Evolutionary conservation across 2,329 filamentous ascomycete species (phyloP).

Genomic region (Epichloe glyceriae): DNA sequence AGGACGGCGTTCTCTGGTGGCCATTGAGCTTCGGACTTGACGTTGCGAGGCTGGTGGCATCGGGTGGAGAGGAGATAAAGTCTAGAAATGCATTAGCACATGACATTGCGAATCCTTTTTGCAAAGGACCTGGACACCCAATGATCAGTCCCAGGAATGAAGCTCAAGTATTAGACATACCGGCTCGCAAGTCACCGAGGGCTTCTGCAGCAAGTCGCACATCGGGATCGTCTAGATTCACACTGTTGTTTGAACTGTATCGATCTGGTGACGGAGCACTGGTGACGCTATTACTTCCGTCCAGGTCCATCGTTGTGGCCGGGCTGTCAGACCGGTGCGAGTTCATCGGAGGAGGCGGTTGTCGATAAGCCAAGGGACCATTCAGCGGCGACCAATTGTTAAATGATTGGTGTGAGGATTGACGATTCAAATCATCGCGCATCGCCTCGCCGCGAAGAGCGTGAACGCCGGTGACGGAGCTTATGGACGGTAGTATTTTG

Average conservation of each 20-base stretch:
- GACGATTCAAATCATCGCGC: constrained; percentile 6
- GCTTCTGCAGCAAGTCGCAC: constrained; percentile 63
- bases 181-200: constrained; percentile 53
- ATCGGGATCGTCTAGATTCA: constrained; percentile 52
- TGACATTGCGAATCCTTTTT: not conserved
- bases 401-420: constrained; percentile 16
- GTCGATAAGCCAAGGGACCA: constrained; percentile 32
- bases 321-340: constrained; percentile 30
- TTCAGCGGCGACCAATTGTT: constrained; percentile 35
- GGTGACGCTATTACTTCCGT: constrained; percentile 25
- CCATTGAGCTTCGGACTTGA: constrained; percentile 17
- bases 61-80: constrained; percentile 51
- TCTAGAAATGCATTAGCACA: constrained; percentile 28
- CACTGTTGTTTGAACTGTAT: constrained; percentile 30
- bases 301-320: constrained; percentile 32
- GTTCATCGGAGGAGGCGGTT: constrained; percentile 9
- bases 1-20: constrained; percentile 2
- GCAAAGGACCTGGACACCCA: no score
- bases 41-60: constrained; percentile 28
- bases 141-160: not conserved
- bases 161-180: constrained; percentile 30
- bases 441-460: constrained; percentile 11
- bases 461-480: constrained; percentile 20
- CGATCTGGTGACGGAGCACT: constrained; percentile 32
- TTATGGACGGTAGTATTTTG: constrained; percentile 23